These are phyloP conservation scores for Cytospora chrysosperma DNA, from an alignment of 2,329 filamentous ascomycete species.

Conservation along the genomic window DNA sequence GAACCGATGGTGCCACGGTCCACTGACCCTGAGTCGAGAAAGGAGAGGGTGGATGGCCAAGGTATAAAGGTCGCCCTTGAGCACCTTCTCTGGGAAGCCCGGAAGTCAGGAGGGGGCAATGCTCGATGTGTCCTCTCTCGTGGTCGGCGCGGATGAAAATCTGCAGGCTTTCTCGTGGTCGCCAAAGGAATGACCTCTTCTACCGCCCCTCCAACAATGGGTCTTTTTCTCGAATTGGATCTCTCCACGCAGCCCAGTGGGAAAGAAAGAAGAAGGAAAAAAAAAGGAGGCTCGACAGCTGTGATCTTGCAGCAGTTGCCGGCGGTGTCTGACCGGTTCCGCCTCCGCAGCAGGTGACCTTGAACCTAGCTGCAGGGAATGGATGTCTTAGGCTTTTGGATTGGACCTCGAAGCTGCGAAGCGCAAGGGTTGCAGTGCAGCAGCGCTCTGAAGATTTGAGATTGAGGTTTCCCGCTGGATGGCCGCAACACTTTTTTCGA, in stretches of 20 bases:
- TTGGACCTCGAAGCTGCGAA: slow-evolving; percentile 4
- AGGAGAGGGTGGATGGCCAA: slow-evolving; percentile 10
- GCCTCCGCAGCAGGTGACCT: slow-evolving; percentile 19
- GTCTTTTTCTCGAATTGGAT: slow-evolving; percentile 12
- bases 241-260: slow-evolving; percentile 8
- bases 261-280: neutral
- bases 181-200: slow-evolving; percentile 8
- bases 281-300: slow-evolving; percentile 15
- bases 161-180: slow-evolving; percentile 5
- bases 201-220: slow-evolving; percentile 15
- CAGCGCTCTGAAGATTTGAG: slow-evolving; percentile 4
- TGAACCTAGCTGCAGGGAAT: slow-evolving; percentile 15
- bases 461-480: neutral
- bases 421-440: neutral
- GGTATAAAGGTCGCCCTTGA: slow-evolving; percentile 23
- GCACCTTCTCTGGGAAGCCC: slow-evolving; percentile 11
- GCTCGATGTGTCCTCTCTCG: slow-evolving; percentile 6
- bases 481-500: slow-evolving; percentile 4
- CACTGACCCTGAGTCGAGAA: slow-evolving; percentile 23
- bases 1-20: slow-evolving; percentile 21
- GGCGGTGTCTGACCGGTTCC: slow-evolving; percentile 12
- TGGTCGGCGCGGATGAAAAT: neutral
- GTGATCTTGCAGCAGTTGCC: slow-evolving; percentile 13
- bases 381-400: slow-evolving; percentile 7
- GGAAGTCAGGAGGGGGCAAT: neutral